Evolutionary conservation across 305 asterid genomes (phyloP).

Genomic region (Solanum hybrid): DNA sequence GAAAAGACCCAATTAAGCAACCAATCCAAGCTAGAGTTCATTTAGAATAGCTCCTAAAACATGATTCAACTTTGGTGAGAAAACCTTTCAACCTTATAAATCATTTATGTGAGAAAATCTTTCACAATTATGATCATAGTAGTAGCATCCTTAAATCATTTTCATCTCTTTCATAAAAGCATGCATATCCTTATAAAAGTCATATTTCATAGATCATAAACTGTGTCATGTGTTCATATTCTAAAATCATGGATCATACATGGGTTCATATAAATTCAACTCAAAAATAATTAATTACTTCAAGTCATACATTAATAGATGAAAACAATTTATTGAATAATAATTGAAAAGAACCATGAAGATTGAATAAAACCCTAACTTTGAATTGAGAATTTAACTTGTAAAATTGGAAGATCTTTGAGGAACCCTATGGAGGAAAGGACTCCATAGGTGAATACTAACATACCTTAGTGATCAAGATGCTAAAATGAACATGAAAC

Average conservation of each 20-base stretch:
- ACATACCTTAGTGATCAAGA: neutral
- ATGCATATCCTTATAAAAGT: neutral
- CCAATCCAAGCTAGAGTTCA: neutral
- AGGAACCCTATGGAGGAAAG: neutral
- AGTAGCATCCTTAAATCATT: neutral
- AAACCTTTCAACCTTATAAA: neutral
- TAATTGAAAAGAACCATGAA: neutral
- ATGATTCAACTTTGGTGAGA: neutral
- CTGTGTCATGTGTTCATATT: too few species aligned
- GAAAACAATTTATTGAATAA: too few species aligned
- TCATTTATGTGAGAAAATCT: neutral
- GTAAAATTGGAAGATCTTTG: neutral
- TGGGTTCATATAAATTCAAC: too few species aligned
- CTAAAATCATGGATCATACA: too few species aligned
- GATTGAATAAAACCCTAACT: neutral
- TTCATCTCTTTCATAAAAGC: neutral
- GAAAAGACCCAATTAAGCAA: neutral
- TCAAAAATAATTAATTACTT: neutral
- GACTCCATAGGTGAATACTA: neutral
- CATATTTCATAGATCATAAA: neutral
- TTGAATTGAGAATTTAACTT: too few species aligned
- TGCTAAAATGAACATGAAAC: neutral
- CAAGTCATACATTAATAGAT: neutral
- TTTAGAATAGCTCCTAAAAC: neutral
- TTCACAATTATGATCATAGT: neutral